A percentile compares a stretch with the other conserved stretches of the same genome.
These are phyloP conservation scores for Aspergillus chevalieri DNA, from an alignment of 2,329 filamentous ascomycete genomes.

Conservation along the genomic window DNA sequence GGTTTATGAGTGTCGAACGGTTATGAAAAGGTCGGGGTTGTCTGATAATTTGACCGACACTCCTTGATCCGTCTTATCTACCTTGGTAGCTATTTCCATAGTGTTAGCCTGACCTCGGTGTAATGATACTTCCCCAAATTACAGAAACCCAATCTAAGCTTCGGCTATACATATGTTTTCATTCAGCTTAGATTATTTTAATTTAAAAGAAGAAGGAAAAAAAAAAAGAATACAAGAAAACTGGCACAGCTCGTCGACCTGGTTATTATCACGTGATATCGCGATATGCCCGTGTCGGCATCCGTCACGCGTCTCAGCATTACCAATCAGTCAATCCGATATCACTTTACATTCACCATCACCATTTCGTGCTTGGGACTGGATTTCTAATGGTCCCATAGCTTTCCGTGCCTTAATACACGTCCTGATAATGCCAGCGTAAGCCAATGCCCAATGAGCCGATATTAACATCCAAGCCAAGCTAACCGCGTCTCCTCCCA, in stretches of 20 bases:
- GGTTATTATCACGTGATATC: conserved; percentile 26
- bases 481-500: conserved; percentile 33
- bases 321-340: not conserved
- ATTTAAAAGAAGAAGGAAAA: too few species aligned
- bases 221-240: too few species aligned
- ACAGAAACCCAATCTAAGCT: too few species aligned
- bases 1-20: not conserved
- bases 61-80: not conserved
- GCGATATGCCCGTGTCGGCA: conserved; percentile 20
- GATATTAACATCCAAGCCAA: conserved; percentile 1
- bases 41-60: not conserved
- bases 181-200: too few species aligned
- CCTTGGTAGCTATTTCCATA: not conserved
- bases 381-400: not conserved
- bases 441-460: conserved; percentile 15
- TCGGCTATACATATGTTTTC: too few species aligned
- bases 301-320: conserved; percentile 16
- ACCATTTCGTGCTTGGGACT: not conserved
- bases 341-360: not conserved
- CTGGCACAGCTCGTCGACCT: not conserved
- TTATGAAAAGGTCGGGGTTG: not conserved
- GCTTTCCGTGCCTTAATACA: not conserved
- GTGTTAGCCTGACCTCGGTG: not conserved
- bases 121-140: too few species aligned
- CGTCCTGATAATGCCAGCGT: conserved; percentile 42